These are phyloP conservation scores for Talaromyces stipitatus DNA, from an alignment of 495 filamentous ascomycete genomes.

Conservation along the genomic window DNA sequence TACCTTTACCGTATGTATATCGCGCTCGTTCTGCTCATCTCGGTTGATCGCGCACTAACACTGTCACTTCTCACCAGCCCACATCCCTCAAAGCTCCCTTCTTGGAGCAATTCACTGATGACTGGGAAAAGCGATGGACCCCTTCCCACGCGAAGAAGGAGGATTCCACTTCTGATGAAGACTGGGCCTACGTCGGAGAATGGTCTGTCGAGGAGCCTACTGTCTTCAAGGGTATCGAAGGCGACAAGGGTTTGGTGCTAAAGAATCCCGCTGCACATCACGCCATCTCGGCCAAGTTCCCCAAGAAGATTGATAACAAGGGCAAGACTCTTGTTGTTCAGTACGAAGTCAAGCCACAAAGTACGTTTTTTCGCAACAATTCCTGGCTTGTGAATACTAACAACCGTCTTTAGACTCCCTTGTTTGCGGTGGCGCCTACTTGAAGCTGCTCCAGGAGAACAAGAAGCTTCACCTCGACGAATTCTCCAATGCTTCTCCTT, in stretches of 20 bases:
- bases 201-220: slow-evolving; percentile 95
- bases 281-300: slow-evolving; percentile 98
- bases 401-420: slow-evolving; percentile 67
- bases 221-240: slow-evolving; percentile 89
- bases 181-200: slow-evolving; percentile 95
- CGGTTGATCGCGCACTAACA: slow-evolving; percentile 14
- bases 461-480: slow-evolving; percentile 94
- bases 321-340: slow-evolving; percentile 94
- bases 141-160: slow-evolving; percentile 95
- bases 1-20: slow-evolving; percentile 73
- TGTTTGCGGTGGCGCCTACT: slow-evolving; percentile 97
- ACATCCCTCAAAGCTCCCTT: slow-evolving; percentile 84
- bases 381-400: slow-evolving; percentile 11
- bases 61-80: slow-evolving; percentile 48
- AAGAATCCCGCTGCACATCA: slow-evolving; percentile 97
- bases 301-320: slow-evolving; percentile 94
- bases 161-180: slow-evolving; percentile 75
- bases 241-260: slow-evolving; percentile 92
- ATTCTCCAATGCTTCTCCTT: slow-evolving; percentile 95
- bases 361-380: slow-evolving; percentile 42
- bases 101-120: slow-evolving; percentile 96
- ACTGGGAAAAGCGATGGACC: slow-evolving; percentile 90
- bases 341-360: slow-evolving; percentile 99
- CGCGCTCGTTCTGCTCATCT: neutral
- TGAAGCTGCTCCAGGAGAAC: slow-evolving; percentile 98